Evolutionary conservation across 345 rosid genomes (phyloP).

Genomic region (Zanthoxylum bungeanum): DNA sequence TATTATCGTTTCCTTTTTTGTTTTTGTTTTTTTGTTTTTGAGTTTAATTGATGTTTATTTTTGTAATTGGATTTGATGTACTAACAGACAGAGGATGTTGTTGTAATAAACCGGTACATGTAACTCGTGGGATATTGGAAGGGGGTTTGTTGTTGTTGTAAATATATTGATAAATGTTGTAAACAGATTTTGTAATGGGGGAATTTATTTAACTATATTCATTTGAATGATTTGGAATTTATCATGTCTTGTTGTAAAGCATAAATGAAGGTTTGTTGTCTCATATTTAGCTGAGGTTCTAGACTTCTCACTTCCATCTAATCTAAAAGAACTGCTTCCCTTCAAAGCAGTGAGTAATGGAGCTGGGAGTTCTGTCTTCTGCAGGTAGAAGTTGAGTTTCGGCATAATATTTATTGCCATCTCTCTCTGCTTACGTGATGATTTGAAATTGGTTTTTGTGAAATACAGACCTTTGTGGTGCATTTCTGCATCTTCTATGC

Average conservation of each 20-base stretch:
- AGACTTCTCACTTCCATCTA: conserved; percentile 17
- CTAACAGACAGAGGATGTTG: conserved; percentile 5
- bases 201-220: neutral
- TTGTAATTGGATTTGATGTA: conserved; percentile 10
- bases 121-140: neutral
- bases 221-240: neutral
- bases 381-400: conserved; percentile 46
- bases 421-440: conserved; percentile 8
- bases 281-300: conserved; percentile 17
- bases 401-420: conserved; percentile 2
- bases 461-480: neutral
- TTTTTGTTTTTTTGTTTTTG: neutral
- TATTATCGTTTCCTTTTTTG: neutral
- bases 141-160: too few relatives aligned
- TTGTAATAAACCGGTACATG: neutral
- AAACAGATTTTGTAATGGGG: conserved; percentile 9
- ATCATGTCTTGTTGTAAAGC: neutral
- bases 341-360: conserved; percentile 12
- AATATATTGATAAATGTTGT: too few relatives aligned
- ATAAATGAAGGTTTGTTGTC: conserved; percentile 12
- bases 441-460: neutral
- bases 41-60: conserved; percentile 8
- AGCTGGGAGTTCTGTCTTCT: conserved; percentile 33
- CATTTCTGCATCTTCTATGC: conserved; percentile 15
- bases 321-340: conserved; percentile 24